Conservation (phyloP, 2,329 filamentous ascomycete genomes). For the Chrysoporthe austroafricana region DNA sequence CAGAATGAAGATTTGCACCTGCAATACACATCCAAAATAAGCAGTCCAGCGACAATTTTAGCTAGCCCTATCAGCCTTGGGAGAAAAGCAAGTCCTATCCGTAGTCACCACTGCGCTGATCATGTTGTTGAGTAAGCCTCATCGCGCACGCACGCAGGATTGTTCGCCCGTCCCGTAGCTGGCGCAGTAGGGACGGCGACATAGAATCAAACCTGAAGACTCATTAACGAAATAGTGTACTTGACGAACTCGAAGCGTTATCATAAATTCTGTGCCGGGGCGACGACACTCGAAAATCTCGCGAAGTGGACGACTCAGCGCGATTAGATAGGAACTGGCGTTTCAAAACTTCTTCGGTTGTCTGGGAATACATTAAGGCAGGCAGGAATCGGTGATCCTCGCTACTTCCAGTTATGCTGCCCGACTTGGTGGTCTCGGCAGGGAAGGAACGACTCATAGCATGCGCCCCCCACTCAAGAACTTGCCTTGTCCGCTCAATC, state of each 20-base stretch:
- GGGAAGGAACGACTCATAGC: slow-evolving; percentile 5
- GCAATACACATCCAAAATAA: too few species aligned
- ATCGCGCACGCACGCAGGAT: not conserved
- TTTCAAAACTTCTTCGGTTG: not conserved
- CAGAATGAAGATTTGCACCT: not conserved
- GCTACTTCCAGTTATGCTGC: not conserved
- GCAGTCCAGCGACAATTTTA: not conserved
- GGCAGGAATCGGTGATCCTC: not conserved
- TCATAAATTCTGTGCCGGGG: not conserved
- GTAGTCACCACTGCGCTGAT: not conserved
- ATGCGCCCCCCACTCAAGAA: not conserved
- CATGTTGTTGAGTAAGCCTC: not conserved
- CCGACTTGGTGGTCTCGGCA: not conserved
- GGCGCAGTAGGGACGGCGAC: not conserved
- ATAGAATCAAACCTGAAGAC: not conserved
- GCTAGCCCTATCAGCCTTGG: not conserved
- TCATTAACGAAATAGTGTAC: not conserved
- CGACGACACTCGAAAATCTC: not conserved
- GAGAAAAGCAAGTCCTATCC: not conserved
- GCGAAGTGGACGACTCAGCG: not conserved
- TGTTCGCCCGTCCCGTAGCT: too few species aligned
- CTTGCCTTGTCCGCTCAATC: not conserved
- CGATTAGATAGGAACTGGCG: not conserved
- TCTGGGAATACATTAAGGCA: not conserved
- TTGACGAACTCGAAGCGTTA: not conserved